Base-by-base conservation (phyloP, 139 green algal species). In the Trebouxia sp. region DNA sequence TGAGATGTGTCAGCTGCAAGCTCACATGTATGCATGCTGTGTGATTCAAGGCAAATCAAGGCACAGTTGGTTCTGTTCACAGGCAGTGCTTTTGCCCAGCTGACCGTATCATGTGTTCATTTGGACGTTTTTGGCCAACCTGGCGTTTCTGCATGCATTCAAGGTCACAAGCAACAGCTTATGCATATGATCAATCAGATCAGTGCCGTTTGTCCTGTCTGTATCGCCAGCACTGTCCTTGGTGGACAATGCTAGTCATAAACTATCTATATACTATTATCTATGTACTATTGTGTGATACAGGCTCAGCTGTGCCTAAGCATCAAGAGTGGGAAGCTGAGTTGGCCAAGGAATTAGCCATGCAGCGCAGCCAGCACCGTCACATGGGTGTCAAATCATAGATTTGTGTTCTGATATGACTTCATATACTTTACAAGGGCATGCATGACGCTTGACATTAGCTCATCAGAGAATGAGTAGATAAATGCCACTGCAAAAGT, bases 311-410 rank as follows among this genome's bases (percentile, higher is more conserved):
- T 15, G 35, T 48, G 41, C 42, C 41, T 10, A 77, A 53, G n/a
- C 69, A 77, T 28, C 69, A 77, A 37, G 43, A 77, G 39, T 77
- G 69, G 69, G 69, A 77, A 26, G 69, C 69, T 41, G 69, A 77
- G 39, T 20, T 77, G 9, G 69, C 69, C 9, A 51, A 77, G n/a
- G 69, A 77, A 22, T 56, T 77, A 35, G 69, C 69, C 26, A 55
- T 56, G 26, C 38, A 77, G 69, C 69, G 69, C 3, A 77, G 62
- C 26, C 62, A 72, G 62, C 62, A 72, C 12, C 62, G 62, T 14
- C 42, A 45, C 62, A 45, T 72, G 62, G 62, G n/a, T n/a, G n/a
- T n/a, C n/a, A n/a, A n/a, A n/a, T n/a, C n/a, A n/a, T n/a, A n/a
- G n/a, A n/a, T n/a, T n/a, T n/a, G n/a, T n/a, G n/a, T n/a, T n/a